Evolutionary conservation across 176 grass and related monocot genomes (phyloP).

Genomic region (Rhynchospora breviuscula): DNA sequence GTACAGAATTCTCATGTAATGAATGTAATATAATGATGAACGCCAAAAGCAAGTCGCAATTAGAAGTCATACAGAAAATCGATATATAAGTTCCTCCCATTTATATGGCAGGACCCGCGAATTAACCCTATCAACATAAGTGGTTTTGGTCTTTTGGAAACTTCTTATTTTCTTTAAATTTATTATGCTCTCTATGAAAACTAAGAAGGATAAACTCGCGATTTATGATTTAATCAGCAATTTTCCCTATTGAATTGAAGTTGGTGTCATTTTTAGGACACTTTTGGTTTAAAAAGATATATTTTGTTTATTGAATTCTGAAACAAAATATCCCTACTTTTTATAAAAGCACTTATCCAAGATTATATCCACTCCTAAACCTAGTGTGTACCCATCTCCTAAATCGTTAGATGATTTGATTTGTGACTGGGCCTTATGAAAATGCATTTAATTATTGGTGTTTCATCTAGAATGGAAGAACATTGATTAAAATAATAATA

Average conservation of each 20-base stretch:
- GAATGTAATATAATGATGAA: neutral
- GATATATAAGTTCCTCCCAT: neutral
- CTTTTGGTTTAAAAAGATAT: too few species aligned
- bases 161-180: neutral
- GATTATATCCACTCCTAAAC: too few species aligned
- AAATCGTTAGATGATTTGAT: too few species aligned
- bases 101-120: neutral
- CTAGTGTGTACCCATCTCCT: too few species aligned
- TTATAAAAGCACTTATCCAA: too few species aligned
- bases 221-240: neutral
- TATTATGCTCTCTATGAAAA: neutral
- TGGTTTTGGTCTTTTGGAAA: neutral
- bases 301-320: too few species aligned
- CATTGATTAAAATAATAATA: too few species aligned
- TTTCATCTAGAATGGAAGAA: too few species aligned
- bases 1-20: neutral
- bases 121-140: neutral
- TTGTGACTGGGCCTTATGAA: too few species aligned
- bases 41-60: neutral
- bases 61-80: neutral
- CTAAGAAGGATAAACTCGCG: neutral
- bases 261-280: too few species aligned
- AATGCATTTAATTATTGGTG: too few species aligned
- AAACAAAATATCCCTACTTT: too few species aligned
- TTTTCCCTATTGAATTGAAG: neutral